Evolutionary conservation across 106 monocot genomes (phyloP), one percentile per base, ranked within the genome.

Genomic region (Apostasia ramifera): DNA sequence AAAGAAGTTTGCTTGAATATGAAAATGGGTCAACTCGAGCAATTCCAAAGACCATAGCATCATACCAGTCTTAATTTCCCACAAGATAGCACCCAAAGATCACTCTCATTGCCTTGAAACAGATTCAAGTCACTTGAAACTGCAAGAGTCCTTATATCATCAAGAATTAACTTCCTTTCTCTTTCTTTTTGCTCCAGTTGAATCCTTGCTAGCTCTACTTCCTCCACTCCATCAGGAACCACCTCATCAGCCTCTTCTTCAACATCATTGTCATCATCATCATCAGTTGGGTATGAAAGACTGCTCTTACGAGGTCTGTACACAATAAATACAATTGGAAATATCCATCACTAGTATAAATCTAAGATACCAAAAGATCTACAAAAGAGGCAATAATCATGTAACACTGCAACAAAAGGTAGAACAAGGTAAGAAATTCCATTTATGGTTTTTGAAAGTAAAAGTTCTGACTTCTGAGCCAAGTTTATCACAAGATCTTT

Each of bases 201-300:
- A 40, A 98, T 85, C 71, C 85, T 93, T 70, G 98, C 93, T 61
- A 90, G 93, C 74, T 93, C 98, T 49, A 98, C 93, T 61, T 98
- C 98, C 77, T 98, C 98, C 55, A 93, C 85, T 66, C 93, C 98
- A 78, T 93, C 98, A 49, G 93, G 98, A 74, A 93, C 93, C 14
- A 98, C 78, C 78, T 90, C 93, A 82, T 98, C 87, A 54, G 87
- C 75, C 72, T 88, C 98, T 68, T 95, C 91, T 76, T 84, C 93
- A 53, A 76, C 76, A 76, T 85, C 86, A 42, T 84, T 80, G 26
- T 26, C 26, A 70, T 89, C 82, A 70, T 87, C 83, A 67, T 93
- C 93, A 64, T 98, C 89, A 44, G 77, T 72, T 45, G 87, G 92
- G 78, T 83, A 92, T 47, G 81, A 64, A 1, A 92, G 76, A 76